Base-by-base conservation (phyloP, 2,329 filamentous ascomycete species). In the Chalaropsis ovoidea region DNA sequence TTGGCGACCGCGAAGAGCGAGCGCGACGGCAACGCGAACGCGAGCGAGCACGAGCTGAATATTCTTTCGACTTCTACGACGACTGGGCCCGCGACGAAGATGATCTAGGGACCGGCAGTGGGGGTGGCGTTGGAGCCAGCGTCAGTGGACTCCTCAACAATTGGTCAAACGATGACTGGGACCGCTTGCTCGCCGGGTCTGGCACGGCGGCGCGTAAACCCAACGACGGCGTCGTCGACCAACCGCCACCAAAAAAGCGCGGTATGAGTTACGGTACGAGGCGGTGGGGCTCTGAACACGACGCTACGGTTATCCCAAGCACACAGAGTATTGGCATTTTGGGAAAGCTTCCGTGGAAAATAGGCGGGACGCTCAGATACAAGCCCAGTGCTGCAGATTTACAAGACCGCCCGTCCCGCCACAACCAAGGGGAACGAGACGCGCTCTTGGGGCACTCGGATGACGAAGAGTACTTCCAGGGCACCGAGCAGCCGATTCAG, bases 61-160 rank as follows among this genome's bases (percentile, higher is more conserved):
- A 88, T 71, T 92, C 84, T 72, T 97, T 97, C 73, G 93, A 96
- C 75, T 97, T 97, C 74, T 97, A 97, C 77, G 93, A 96, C 75
- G 93, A 96, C 75, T 97, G 93, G 93, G 90, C 96, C 68, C 80
- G 82, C 65, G 81, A 83, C 61, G 78, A 80, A 64, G 75, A 77
- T 27, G 54, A 41, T 63, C 72, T 72, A 39, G 81, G 82, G 65
- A 72, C 72, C 39, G 81, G 82, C 62, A 79, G 65, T 2, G 65
- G 69, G 3, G 68, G 67, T 31, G 78, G 62, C 63, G 41, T 60
- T 41, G 49, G 66, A 15, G 58, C 54, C 8, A 60, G 65, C 60
- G 65, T 70, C 42, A 81, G 85, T 47, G 82, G 86, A 0, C 74
- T 93, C 61, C 77, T 92, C 63, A 86, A 81, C 56, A 76, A 84